Percentiles rank a stretch among this genome's conserved stretches.
Evolutionary conservation across 352 stramenopile genomes (phyloP).

Genomic region (Phytophthora citricola): DNA sequence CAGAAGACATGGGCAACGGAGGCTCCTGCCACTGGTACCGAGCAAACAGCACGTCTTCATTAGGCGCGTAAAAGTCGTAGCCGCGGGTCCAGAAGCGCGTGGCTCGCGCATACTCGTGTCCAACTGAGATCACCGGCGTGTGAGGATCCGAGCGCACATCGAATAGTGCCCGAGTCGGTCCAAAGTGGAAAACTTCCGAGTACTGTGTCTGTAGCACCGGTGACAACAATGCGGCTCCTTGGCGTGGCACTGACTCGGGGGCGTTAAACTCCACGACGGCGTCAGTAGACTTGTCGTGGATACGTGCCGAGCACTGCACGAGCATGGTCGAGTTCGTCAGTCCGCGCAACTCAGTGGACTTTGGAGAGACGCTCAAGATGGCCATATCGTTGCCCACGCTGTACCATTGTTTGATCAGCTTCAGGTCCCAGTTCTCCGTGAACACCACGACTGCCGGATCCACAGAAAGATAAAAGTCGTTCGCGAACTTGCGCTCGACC

Average conservation of each 20-base stretch:
- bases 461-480: slow-evolving; percentile 82
- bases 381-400: slow-evolving; percentile 79
- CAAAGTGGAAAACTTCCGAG: slow-evolving; percentile 87
- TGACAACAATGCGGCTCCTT: slow-evolving; percentile 38
- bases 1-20: slow-evolving; percentile 26
- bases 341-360: slow-evolving; percentile 54
- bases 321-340: slow-evolving; percentile 51
- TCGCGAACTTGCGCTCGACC: slow-evolving; percentile 48
- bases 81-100: slow-evolving; percentile 87
- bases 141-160: slow-evolving; percentile 81
- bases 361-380: slow-evolving; percentile 79
- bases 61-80: slow-evolving; percentile 88
- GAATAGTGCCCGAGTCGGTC: slow-evolving; percentile 57
- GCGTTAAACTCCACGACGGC: slow-evolving; percentile 83
- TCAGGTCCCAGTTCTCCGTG: slow-evolving; percentile 74
- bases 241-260: slow-evolving; percentile 57
- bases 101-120: slow-evolving; percentile 79
- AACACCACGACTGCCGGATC: slow-evolving; percentile 70
- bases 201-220: slow-evolving; percentile 83
- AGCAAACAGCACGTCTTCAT: slow-evolving; percentile 66
- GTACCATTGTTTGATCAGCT: slow-evolving; percentile 85
- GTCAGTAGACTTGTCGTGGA: slow-evolving; percentile 68
- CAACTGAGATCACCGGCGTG: slow-evolving; percentile 60
- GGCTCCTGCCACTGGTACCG: slow-evolving; percentile 62
- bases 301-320: slow-evolving; percentile 83